Evolutionary conservation across 768 basidiomycete genomes (phyloP).

Genomic region (Hemileccinum impolitum): DNA sequence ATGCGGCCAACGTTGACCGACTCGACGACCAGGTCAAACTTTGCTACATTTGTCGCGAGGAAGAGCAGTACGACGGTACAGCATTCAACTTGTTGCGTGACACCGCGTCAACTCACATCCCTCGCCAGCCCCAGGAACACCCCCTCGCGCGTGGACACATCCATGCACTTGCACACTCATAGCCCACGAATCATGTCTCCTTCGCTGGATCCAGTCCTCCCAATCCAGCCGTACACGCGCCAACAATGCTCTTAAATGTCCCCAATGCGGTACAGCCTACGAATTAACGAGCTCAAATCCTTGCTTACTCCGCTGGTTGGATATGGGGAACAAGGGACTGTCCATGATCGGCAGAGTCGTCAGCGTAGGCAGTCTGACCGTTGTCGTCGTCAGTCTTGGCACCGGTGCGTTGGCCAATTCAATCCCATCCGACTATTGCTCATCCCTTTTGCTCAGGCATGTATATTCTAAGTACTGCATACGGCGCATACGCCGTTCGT

Average conservation of each 20-base stretch:
- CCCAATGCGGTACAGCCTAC: slow-evolving; percentile 68
- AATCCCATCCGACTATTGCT: neutral
- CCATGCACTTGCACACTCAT: slow-evolving; percentile 79
- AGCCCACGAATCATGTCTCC: slow-evolving; percentile 75
- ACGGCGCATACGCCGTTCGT: slow-evolving; percentile 69
- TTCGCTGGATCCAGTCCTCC: slow-evolving; percentile 75
- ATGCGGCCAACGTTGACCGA: neutral
- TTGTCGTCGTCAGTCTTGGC: slow-evolving; percentile 52
- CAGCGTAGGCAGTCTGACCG: slow-evolving; percentile 47
- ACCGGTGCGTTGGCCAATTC: slow-evolving; percentile 46
- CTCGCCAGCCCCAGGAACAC: slow-evolving; percentile 40
- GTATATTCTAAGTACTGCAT: slow-evolving; percentile 54
- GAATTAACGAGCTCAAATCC: slow-evolving; percentile 67
- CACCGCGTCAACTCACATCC: neutral
- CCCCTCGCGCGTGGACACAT: slow-evolving; percentile 66
- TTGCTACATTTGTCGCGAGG: slow-evolving; percentile 79
- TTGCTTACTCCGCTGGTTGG: slow-evolving; percentile 44
- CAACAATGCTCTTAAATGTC: slow-evolving; percentile 70
- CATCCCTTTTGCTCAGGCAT: slow-evolving; percentile 35
- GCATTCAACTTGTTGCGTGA: no score
- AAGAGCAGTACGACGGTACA: slow-evolving; percentile 51
- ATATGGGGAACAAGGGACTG: slow-evolving; percentile 47
- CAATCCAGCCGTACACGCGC: slow-evolving; percentile 54
- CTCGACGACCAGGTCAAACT: slow-evolving; percentile 51
- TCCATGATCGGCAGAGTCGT: slow-evolving; percentile 51